Evolutionary conservation across 2,329 filamentous ascomycete genomes (phyloP), one percentile per base, ranked within the genome.

Genomic region (Aspergillus sp.): DNA sequence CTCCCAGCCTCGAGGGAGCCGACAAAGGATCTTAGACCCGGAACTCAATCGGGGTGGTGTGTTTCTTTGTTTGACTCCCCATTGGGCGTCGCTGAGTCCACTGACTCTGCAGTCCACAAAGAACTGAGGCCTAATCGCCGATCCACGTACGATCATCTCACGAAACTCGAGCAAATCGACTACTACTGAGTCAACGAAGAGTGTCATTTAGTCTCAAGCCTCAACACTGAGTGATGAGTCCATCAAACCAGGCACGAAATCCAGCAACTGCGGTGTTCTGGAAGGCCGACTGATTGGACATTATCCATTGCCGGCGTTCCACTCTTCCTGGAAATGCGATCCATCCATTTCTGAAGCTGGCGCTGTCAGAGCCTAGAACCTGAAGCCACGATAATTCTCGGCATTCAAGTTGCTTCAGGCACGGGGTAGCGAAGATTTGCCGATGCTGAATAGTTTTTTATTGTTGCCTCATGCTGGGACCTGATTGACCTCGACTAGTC

Each of bases 21-120:
- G n/a, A 53, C 43, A 53, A 45, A 41, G 26, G 51, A 48, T 24
- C 17, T 18, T 20, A 36, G 24, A 36, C 3, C 17, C 26, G 26
- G 26, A 30, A 30, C 41, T 44, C 15, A 32, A 42, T 39, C 24
- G 15, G 49, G 12, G 9, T 36, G 34, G 34, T 36, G 34, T 36
- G 34, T 42, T 53, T 48, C 51, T 53, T 53, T 53, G 51, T 53
- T 53, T 36, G n/a, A 42, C 32, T 51, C 17, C 48, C 24, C 12
- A 32, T 51, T 26, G 3, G 38, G 42, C 32, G 12, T 18, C 50
- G 30, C 41, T 41, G 39, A 44, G 49, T 7, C 48, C 17, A 30
- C 26, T 11, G 26, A 30, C 26, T 30, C 26, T 30, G 26, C 26
- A 39, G 48, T 17, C 48, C 38, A 26, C 34, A 18, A 13, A 26